phyloP scores from a whole-genome alignment of 176 grass and related monocot species.

The Zizania latifolia region DNA sequence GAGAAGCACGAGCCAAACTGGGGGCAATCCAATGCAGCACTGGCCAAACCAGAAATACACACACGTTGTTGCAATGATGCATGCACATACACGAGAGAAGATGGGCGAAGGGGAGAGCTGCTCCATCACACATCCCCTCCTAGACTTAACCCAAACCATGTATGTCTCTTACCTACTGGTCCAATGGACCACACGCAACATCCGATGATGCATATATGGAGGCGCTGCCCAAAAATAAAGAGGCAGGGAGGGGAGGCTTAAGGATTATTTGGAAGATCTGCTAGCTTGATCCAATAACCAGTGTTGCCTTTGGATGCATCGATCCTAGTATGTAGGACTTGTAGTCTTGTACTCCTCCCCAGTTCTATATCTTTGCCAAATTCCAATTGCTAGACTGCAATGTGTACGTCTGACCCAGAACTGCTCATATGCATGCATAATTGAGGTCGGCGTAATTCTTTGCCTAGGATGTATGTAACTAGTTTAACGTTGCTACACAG shows the following conservation, averaged over 20 bases:
- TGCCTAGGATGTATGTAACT: not conserved
- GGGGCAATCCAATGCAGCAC: constrained; percentile 33
- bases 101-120: not conserved
- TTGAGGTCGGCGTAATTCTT: not conserved
- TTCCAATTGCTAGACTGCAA: not conserved
- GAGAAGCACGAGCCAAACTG: constrained; percentile 29
- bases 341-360: not conserved
- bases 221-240: constrained; percentile 42
- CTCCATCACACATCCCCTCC: constrained; percentile 17
- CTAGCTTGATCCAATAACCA: constrained; percentile 26
- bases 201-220: too few relatives aligned
- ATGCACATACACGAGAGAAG: constrained; percentile 31
- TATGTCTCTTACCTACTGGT: constrained; percentile 41
- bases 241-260: constrained; percentile 24
- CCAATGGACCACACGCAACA: constrained; percentile 27
- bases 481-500: not conserved
- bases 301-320: not conserved
- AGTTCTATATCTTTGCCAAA: not conserved
- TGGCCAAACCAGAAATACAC: constrained; percentile 32
- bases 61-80: not conserved
- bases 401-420: too few relatives aligned
- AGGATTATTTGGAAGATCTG: constrained; percentile 4
- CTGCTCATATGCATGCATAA: too few relatives aligned
- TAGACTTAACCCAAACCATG: constrained; percentile 46
- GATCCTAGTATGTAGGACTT: not conserved